Evolutionary conservation across 768 basidiomycete species (phyloP).

Genomic region (Boletus rufocinnamomeus): DNA sequence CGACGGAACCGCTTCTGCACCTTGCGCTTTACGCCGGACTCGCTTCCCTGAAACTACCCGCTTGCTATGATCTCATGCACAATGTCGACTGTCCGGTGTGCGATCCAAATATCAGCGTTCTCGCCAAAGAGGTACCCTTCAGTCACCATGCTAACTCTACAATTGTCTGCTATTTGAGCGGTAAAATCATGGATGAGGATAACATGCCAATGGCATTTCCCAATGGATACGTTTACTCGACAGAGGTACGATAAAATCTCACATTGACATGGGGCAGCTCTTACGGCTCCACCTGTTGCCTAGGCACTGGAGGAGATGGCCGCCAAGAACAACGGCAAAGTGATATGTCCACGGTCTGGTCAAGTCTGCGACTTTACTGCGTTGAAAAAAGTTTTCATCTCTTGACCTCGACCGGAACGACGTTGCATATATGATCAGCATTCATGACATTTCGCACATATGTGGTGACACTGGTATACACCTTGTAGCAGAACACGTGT

Average conservation of each 20-base stretch:
- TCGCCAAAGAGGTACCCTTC: conserved; percentile 85
- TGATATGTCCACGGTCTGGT: conserved; percentile 82
- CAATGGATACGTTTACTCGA: conserved; percentile 90
- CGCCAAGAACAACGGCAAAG: conserved; percentile 69
- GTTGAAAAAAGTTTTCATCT: conserved; percentile 89
- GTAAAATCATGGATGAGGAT: conserved; percentile 93
- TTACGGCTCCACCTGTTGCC: conserved; percentile 13
- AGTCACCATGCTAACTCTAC: conserved; percentile 96
- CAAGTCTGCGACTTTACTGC: conserved; percentile 61
- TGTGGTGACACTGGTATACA: background rate
- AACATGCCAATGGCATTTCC: conserved; percentile 93
- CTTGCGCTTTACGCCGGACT: conserved; percentile 91
- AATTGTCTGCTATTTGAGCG: conserved; percentile 88
- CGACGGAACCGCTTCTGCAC: conserved; percentile 83
- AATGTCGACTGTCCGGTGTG: conserved; percentile 94
- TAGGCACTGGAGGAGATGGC: conserved; percentile 91
- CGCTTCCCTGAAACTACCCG: conserved; percentile 84
- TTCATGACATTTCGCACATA: background rate
- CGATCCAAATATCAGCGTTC: conserved; percentile 68
- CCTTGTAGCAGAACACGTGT: conserved; percentile 18
- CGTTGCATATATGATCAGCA: background rate
- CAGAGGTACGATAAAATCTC: conserved; percentile 60
- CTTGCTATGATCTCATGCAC: conserved; percentile 69
- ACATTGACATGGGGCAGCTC: conserved; percentile 6
- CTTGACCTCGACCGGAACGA: conserved; percentile 43